Conservation (phyloP, 805 yeast species). For the Ogataea zsoltii region DNA sequence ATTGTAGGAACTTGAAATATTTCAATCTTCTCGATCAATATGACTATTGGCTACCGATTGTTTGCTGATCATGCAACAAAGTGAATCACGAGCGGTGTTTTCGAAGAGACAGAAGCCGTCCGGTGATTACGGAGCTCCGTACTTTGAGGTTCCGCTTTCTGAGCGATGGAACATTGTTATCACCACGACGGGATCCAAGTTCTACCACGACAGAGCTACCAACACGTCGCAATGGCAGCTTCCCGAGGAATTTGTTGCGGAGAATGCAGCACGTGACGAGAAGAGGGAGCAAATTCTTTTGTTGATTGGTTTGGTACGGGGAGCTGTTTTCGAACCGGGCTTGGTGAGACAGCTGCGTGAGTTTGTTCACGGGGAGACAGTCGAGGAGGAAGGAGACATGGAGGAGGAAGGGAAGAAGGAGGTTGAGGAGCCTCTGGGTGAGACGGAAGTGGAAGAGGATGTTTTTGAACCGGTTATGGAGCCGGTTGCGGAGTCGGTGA, state of each 20-base stretch:
- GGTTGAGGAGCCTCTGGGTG: not conserved
- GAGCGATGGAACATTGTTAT: slow-evolving; percentile 25
- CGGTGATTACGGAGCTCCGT: slow-evolving; percentile 8
- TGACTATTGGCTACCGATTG: too few species aligned
- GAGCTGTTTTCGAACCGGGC: slow-evolving; percentile 8
- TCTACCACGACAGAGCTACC: slow-evolving; percentile 18
- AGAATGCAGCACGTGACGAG: slow-evolving; percentile 6
- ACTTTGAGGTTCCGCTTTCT: slow-evolving; percentile 17
- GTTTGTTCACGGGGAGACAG: slow-evolving; percentile 10
- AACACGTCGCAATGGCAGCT: slow-evolving; percentile 28
- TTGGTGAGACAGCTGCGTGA: slow-evolving; percentile 8
- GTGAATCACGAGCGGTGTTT: not conserved
- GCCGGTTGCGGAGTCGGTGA: not conserved
- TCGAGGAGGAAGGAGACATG: slow-evolving; percentile 2
- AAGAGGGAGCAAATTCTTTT: slow-evolving; percentile 14
- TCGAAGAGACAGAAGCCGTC: not conserved
- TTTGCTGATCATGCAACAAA: not conserved
- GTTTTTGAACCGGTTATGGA: not conserved
- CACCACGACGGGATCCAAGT: slow-evolving; percentile 26
- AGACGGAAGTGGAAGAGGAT: slow-evolving; percentile 3
- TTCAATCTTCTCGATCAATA: too few species aligned
- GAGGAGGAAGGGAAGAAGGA: not conserved
- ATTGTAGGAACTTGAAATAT: too few species aligned
- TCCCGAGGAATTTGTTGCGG: slow-evolving; percentile 12
- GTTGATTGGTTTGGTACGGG: slow-evolving; percentile 21